Evolutionary conservation across 2,329 filamentous ascomycete species (phyloP).

Genomic region (Ascomycota sp.): DNA sequence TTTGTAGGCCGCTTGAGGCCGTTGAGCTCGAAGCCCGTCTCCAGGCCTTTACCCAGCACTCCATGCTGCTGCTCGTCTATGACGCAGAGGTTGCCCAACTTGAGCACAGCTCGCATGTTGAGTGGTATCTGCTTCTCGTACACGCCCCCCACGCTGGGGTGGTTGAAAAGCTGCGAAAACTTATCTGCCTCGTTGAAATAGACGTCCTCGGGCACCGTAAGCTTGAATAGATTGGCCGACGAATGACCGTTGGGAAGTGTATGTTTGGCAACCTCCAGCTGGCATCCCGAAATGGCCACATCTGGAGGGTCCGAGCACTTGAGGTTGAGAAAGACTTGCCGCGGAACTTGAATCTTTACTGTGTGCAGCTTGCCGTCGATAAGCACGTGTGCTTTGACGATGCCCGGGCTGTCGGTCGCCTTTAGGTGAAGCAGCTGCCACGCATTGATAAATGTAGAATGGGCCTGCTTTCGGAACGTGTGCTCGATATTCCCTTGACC

Average conservation of each 20-base stretch:
- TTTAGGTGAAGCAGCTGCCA: slow-evolving; percentile 89
- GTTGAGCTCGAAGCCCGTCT: slow-evolving; percentile 78
- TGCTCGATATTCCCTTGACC: slow-evolving; percentile 42
- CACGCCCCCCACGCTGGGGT: slow-evolving; percentile 87
- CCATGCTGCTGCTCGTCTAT: slow-evolving; percentile 83
- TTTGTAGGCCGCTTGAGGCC: slow-evolving; percentile 51
- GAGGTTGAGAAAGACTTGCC: slow-evolving; percentile 79
- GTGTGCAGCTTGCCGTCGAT: slow-evolving; percentile 85
- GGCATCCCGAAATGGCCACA: slow-evolving; percentile 67
- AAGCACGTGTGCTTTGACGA: slow-evolving; percentile 73
- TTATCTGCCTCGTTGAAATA: slow-evolving; percentile 75
- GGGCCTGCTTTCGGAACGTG: slow-evolving; percentile 77
- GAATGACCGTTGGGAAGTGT: slow-evolving; percentile 88
- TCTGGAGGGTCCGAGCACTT: slow-evolving; percentile 75
- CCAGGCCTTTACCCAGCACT: slow-evolving; percentile 77
- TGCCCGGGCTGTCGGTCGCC: slow-evolving; percentile 63
- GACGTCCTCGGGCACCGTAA: slow-evolving; percentile 72
- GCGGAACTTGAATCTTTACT: slow-evolving; percentile 72
- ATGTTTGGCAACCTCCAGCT: slow-evolving; percentile 82
- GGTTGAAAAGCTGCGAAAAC: slow-evolving; percentile 66
- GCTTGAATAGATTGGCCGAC: slow-evolving; percentile 82
- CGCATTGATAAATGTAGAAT: slow-evolving; percentile 72
- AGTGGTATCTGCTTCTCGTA: slow-evolving; percentile 89
- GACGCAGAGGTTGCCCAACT: slow-evolving; percentile 77
- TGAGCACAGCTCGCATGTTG: slow-evolving; percentile 67